Evolutionary conservation across 805 yeast species (phyloP), one percentile per base, ranked within the genome.

Genomic region (Spathaspora sp.): DNA sequence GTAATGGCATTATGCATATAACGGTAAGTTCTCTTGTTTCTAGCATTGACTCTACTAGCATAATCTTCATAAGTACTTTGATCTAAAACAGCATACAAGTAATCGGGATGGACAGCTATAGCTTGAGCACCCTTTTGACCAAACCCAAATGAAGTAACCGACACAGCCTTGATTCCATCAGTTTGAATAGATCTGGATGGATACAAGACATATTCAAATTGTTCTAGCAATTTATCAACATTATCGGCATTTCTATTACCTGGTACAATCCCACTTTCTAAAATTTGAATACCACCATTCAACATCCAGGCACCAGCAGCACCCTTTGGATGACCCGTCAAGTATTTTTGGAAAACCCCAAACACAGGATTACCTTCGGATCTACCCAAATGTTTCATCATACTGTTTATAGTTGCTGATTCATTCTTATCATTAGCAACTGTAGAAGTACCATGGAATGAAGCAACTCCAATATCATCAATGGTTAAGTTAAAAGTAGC

Each of bases 271-370:
- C 99, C 98, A 64, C 88, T 72, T 77, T 89, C 87, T 70, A 94
- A 79, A 60, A 92, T 85, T 79, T 94, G 99, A 60, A 94, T 77
- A 52, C 90, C 97, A 75, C 99, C 99, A 73, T 94, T 96, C 82
- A 94, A 77, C 99, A 94, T 94, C 99, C 99, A 94, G 53, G 99
- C 98, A 81, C 97, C 99, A 52, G 99, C 99, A 63, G 99, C 99
- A 83, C 99, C 99, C 88, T 94, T 94, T 64, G 99, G 99, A 80
- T 94, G 99, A 76, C 99, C 99, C 63, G 99, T 94, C 67, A 94
- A 83, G 84, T 82, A 94, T 76, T 94, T 94, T 77, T 94, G 99
- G 96, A 96, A 93, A 51, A 94, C 96, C 82, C 98, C 97, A 61
- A 87, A 80, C 47, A 96, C 92, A 57, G 99, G 96, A 77, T 94